Percentiles rank a stretch among this genome's conserved stretches.
Evolutionary conservation across 306 rosid species (phyloP).

Genomic region (Mimosa pudica): DNA sequence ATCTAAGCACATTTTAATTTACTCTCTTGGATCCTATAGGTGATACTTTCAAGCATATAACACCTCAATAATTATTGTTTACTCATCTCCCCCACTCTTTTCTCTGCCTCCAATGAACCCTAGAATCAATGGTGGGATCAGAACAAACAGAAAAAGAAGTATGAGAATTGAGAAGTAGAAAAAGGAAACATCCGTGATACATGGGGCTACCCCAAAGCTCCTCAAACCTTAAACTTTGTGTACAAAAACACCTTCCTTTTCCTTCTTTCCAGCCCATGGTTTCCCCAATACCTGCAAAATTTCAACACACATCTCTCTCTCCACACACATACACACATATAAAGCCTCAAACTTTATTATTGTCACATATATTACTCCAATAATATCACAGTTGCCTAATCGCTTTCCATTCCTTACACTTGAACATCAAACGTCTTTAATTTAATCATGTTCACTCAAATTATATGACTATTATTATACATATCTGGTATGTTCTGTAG

Average conservation of each 20-base stretch:
- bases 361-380: background rate
- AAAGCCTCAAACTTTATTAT: background rate
- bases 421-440: background rate
- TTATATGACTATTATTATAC: background rate
- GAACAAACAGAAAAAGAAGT: constrained; percentile 14
- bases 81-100: background rate
- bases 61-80: background rate
- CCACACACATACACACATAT: background rate
- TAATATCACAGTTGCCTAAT: background rate
- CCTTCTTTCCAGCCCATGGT: constrained; percentile 37
- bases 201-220: background rate
- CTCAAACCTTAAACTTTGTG: constrained; percentile 27
- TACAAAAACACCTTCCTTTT: background rate
- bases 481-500: background rate
- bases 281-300: constrained; percentile 27
- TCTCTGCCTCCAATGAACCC: background rate
- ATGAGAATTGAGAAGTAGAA: background rate
- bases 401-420: background rate
- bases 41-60: background rate
- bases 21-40: background rate
- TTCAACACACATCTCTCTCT: background rate
- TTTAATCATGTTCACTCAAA: background rate
- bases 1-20: too few relatives aligned
- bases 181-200: constrained; percentile 41
- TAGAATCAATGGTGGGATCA: background rate